Percentiles rank a stretch among this genome's conserved stretches.
These are phyloP conservation scores for Huntiella omanensis DNA, from an alignment of 2,329 filamentous ascomycete species.

Conservation along the genomic window DNA sequence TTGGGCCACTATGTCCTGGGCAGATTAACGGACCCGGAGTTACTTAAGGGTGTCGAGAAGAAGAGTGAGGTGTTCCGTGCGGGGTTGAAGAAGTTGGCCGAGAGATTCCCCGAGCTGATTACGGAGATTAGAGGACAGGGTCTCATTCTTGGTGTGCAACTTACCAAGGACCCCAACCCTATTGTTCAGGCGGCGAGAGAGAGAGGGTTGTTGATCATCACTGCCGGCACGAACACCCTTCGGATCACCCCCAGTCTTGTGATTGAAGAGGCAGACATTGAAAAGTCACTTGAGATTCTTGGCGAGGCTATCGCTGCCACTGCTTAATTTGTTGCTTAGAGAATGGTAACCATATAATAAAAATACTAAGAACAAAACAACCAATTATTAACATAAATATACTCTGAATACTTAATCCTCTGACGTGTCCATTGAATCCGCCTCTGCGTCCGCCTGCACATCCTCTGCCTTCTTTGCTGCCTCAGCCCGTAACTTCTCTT, in stretches of 20 bases:
- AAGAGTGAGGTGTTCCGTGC: conserved; percentile 38
- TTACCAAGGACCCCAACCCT: conserved; percentile 50
- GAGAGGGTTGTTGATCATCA: conserved; percentile 75
- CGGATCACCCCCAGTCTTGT: conserved; percentile 78
- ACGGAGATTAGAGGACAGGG: conserved; percentile 67
- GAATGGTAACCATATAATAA: too few species aligned
- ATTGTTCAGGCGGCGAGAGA: conserved; percentile 77
- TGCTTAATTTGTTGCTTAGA: conserved; percentile 13
- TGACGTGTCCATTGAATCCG: conserved; percentile 13
- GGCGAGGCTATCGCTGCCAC: conserved; percentile 41
- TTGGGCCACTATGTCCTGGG: conserved; percentile 73
- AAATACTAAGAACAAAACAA: not conserved
- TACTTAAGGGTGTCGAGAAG: conserved; percentile 49
- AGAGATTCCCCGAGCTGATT: conserved; percentile 46
- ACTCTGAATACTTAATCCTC: conserved; percentile 3
- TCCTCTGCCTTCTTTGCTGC: conserved; percentile 19
- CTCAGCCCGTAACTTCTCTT: conserved; percentile 18
- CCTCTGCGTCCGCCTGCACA: conserved; percentile 23
- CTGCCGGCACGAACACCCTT: conserved; percentile 78
- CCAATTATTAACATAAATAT: too few species aligned
- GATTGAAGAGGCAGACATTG: conserved; percentile 64
- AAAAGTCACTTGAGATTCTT: conserved; percentile 56
- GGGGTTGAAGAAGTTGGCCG: conserved; percentile 28
- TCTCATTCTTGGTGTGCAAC: conserved; percentile 70
- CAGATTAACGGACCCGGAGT: conserved; percentile 48